Conservation (phyloP, 2,329 filamentous ascomycete species). For the Pseudopyricularia cyperi region DNA sequence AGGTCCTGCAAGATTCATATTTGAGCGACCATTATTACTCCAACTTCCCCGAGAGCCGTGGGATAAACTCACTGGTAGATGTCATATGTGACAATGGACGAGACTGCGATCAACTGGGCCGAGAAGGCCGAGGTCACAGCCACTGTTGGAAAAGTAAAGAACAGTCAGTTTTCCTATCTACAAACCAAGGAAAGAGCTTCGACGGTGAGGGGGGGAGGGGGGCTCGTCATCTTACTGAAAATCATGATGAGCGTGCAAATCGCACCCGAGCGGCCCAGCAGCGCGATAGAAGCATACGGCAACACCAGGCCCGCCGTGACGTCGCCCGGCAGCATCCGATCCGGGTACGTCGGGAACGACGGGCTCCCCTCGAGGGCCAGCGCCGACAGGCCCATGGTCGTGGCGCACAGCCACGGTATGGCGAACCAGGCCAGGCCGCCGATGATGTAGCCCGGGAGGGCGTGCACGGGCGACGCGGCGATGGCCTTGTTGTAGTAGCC, state of each 20-base stretch:
- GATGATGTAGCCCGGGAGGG: constrained; percentile 77
- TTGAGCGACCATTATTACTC: background rate
- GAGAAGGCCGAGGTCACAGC: constrained; percentile 78
- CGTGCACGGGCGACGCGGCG: constrained; percentile 71
- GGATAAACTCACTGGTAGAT: constrained; percentile 37
- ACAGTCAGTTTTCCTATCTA: background rate
- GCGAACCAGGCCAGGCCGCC: constrained; percentile 86
- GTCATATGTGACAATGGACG: constrained; percentile 80
- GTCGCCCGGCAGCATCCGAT: constrained; percentile 59
- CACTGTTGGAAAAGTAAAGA: constrained; percentile 40
- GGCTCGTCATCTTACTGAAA: constrained; percentile 31
- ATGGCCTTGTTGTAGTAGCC: constrained; percentile 93
- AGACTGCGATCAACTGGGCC: constrained; percentile 75
- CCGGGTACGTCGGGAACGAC: constrained; percentile 57
- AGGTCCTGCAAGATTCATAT: constrained; percentile 42
- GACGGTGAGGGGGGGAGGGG: too few relatives aligned
- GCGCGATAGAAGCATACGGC: constrained; percentile 70
- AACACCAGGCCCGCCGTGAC: constrained; percentile 75
- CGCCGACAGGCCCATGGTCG: constrained; percentile 74
- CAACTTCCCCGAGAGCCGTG: background rate
- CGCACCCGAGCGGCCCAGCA: constrained; percentile 73
- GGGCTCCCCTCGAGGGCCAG: constrained; percentile 66
- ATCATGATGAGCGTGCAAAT: constrained; percentile 66
- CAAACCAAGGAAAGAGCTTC: too few relatives aligned
- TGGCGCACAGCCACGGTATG: constrained; percentile 81